Evolutionary conservation across 2,329 filamentous ascomycete genomes (phyloP).

Genomic region (Ophiostoma sp.): DNA sequence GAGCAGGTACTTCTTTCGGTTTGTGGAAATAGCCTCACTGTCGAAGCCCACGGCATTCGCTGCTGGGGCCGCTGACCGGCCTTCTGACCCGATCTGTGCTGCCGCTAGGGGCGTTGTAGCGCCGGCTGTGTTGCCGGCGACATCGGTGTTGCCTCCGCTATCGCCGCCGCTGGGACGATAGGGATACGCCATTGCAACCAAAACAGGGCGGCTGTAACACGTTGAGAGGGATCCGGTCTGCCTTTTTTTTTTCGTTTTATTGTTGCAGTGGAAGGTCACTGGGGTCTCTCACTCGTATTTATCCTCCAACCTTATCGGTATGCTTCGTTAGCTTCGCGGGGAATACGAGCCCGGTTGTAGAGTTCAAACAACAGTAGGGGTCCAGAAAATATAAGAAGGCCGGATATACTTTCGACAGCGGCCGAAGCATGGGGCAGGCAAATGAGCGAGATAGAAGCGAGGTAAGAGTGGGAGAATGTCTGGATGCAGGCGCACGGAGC

Average conservation of each 20-base stretch:
- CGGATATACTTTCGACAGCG: not conserved
- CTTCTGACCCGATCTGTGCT: constrained; percentile 5
- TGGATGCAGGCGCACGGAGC: not conserved
- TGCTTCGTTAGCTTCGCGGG: not conserved
- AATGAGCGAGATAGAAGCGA: not conserved
- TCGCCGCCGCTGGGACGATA: not conserved
- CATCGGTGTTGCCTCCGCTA: not conserved
- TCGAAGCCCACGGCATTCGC: not conserved
- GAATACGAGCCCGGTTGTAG: not conserved
- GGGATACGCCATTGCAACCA: not conserved
- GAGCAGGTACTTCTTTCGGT: constrained; percentile 21
- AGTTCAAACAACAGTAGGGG: not conserved
- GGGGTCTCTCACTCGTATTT: not conserved
- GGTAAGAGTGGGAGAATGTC: not conserved
- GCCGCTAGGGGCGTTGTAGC: not conserved
- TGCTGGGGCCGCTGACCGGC: not conserved
- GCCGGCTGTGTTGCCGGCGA: constrained; percentile 1
- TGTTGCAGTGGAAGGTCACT: not conserved
- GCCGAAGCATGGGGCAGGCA: not conserved
- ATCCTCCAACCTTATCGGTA: not conserved
- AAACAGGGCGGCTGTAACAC: not conserved
- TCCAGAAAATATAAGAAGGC: not conserved
- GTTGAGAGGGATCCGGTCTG: not conserved
- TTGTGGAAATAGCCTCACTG: not conserved
- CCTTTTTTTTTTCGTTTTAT: not conserved